A percentile compares a stretch with the other conserved stretches of the same genome.
Conservation (phyloP, 371 early-diverging fungal species). For the Mucor ambiguus region DNA sequence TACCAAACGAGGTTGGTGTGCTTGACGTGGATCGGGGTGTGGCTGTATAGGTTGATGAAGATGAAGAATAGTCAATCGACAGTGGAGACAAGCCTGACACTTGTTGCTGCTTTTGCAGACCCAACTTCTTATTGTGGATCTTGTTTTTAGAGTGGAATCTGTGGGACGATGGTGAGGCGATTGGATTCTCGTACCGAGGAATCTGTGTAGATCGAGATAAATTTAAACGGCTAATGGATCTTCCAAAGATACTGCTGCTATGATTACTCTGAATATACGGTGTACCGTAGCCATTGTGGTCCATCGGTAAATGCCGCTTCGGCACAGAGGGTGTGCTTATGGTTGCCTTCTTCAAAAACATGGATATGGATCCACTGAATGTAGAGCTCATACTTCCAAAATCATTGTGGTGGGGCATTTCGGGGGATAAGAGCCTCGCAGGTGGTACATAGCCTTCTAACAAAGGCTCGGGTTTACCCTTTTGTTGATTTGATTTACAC, state of each 20-base stretch:
- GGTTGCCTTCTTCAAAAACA: constrained; percentile 25
- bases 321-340: constrained; percentile 5
- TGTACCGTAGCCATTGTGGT: neutral
- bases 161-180: neutral
- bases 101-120: neutral
- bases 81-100: constrained; percentile 5
- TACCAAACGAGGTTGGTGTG: constrained; percentile 18
- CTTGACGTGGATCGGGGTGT: constrained; percentile 21
- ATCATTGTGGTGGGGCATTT: constrained; percentile 8
- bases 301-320: neutral
- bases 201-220: constrained; percentile 20
- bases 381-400: constrained; percentile 13
- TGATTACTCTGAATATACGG: neutral
- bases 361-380: constrained; percentile 22
- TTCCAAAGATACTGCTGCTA: constrained; percentile 20
- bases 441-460: constrained; percentile 35
- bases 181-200: constrained; percentile 19
- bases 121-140: neutral
- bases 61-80: neutral
- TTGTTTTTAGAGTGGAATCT: neutral
- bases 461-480: constrained; percentile 30
- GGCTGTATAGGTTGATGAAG: neutral
- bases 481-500: constrained; percentile 20
- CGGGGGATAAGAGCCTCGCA: constrained; percentile 14
- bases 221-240: constrained; percentile 23